Conservation (phyloP, 768 basidiomycete genomes). For the Macrolepiota dolichaula region DNA sequence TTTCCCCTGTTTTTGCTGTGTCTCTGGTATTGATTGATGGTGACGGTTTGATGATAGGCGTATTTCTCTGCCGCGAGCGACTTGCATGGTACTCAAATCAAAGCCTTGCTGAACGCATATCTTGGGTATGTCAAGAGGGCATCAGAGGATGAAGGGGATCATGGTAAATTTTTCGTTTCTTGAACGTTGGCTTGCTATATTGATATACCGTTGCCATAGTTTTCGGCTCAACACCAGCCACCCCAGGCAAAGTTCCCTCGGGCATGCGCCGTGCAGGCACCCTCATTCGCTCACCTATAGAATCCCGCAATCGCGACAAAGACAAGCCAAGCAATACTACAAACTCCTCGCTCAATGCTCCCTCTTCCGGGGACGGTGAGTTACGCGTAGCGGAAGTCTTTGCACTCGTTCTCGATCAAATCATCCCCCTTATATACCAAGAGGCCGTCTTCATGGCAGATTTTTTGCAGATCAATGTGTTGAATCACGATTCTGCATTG, state of each 20-base stretch:
- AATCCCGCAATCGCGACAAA: slow-evolving; percentile 57
- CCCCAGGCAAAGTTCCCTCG: slow-evolving; percentile 44
- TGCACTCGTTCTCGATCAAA: slow-evolving; percentile 67
- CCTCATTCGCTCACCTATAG: slow-evolving; percentile 75
- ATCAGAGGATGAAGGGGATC: slow-evolving; percentile 70
- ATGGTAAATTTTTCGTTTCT: slow-evolving; percentile 40
- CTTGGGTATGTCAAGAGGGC: slow-evolving; percentile 59
- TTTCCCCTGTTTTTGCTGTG: slow-evolving; percentile 13
- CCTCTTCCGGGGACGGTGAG: slow-evolving; percentile 22
- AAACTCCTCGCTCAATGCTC: neutral
- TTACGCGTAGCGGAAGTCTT: slow-evolving; percentile 54
- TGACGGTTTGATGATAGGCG: slow-evolving; percentile 44
- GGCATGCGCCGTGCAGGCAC: slow-evolving; percentile 83
- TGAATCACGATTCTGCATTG: slow-evolving; percentile 55
- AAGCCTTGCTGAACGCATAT: slow-evolving; percentile 60
- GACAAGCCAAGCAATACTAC: slow-evolving; percentile 21
- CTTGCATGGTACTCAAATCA: slow-evolving; percentile 80
- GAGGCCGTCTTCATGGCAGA: slow-evolving; percentile 90
- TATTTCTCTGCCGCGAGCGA: slow-evolving; percentile 88
- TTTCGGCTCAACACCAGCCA: slow-evolving; percentile 39
- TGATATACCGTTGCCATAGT: slow-evolving; percentile 28
- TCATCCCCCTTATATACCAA: slow-evolving; percentile 69
- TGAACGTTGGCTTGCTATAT: neutral
- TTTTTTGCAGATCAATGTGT: slow-evolving; percentile 80
- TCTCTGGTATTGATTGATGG: neutral